Percentiles rank a stretch among this genome's conserved stretches.
These are phyloP conservation scores for Chionographis japonica DNA, from an alignment of 106 monocot species.

Conservation along the genomic window DNA sequence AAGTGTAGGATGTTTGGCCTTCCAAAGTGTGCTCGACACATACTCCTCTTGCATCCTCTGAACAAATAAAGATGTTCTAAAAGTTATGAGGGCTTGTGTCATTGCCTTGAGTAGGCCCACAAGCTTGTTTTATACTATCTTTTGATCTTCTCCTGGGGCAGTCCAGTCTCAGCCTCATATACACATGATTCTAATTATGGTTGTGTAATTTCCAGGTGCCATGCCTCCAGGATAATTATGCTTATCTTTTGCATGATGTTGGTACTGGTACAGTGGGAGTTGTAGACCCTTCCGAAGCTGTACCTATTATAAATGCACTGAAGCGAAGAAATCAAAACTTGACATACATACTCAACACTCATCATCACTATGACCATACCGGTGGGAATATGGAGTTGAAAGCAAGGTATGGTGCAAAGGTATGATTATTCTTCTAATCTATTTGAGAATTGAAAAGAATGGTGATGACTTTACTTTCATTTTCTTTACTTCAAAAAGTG, in stretches of 20 bases:
- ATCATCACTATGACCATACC: slow-evolving; percentile 98
- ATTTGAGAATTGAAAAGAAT: neutral
- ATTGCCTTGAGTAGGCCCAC: too few relatives aligned
- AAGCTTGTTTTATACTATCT: neutral
- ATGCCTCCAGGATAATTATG: slow-evolving; percentile 93
- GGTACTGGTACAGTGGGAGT: slow-evolving; percentile 95
- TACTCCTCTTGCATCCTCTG: too few relatives aligned
- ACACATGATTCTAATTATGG: neutral
- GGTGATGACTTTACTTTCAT: neutral
- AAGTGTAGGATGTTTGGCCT: too few relatives aligned
- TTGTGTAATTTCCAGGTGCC: slow-evolving; percentile 50
- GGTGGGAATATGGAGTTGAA: slow-evolving; percentile 95
- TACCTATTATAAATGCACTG: slow-evolving; percentile 72
- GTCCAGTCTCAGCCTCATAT: neutral
- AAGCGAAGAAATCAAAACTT: slow-evolving; percentile 74
- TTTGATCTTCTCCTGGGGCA: neutral
- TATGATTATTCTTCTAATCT: slow-evolving; percentile 15
- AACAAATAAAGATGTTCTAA: too few relatives aligned
- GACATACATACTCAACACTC: slow-evolving; percentile 93
- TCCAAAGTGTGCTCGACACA: too few relatives aligned
- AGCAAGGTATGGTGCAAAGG: slow-evolving; percentile 96
- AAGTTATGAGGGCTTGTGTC: too few relatives aligned
- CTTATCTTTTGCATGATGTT: slow-evolving; percentile 85
- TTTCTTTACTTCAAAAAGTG: neutral
- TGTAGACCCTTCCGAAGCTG: slow-evolving; percentile 94